phyloP scores from a whole-genome alignment of 2,329 filamentous ascomycete species.

The Pyrenochaeta sp. region DNA sequence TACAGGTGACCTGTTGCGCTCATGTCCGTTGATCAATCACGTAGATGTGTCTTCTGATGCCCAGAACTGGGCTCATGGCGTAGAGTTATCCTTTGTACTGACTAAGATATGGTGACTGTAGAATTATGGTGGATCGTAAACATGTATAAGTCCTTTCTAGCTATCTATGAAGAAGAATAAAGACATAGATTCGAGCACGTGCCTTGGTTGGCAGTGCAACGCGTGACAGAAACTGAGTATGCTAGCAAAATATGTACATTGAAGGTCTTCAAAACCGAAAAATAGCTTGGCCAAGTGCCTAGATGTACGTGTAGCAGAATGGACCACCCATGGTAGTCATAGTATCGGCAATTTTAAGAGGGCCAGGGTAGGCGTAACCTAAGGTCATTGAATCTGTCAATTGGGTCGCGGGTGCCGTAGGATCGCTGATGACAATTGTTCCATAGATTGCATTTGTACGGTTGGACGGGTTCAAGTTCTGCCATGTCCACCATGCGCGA shows the following conservation, averaged over 20 bases:
- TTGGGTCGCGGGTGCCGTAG: slow-evolving; percentile 55
- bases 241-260: slow-evolving; percentile 12
- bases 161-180: no score
- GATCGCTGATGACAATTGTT: slow-evolving; percentile 55
- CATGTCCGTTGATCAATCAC: no score
- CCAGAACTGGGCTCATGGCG: no score
- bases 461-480: slow-evolving; percentile 51
- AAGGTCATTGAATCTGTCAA: slow-evolving; percentile 55
- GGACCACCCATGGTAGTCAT: slow-evolving; percentile 56
- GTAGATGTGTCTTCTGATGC: no score
- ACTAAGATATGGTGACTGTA: no score
- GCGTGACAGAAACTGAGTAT: no score
- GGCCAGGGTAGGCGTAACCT: slow-evolving; percentile 44
- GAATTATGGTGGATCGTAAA: no score
- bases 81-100: no score
- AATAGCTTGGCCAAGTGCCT: background rate
- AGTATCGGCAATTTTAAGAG: slow-evolving; percentile 49
- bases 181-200: no score
- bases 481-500: slow-evolving; percentile 60
- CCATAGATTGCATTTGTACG: slow-evolving; percentile 51
- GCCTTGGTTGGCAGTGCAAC: no score
- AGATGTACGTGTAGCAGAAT: slow-evolving; percentile 58
- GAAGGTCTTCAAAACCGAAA: background rate
- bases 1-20: background rate
- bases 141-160: no score